Base-by-base conservation (phyloP, 108 stramenopile species). In the Fragilaria radians region DNA sequence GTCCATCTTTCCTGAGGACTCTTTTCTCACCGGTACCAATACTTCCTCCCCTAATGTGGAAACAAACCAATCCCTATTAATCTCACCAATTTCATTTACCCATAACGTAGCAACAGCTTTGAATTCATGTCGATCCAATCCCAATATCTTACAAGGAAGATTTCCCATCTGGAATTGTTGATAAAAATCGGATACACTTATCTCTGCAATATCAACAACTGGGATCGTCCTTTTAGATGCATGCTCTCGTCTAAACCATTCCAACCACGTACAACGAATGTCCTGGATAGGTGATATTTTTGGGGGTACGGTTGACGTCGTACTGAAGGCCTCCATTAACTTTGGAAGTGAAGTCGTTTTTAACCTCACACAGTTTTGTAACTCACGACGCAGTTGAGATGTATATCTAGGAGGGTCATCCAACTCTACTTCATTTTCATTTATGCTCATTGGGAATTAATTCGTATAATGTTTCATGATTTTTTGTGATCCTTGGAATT, bases 51-150 rank as follows among this genome's bases (percentile, higher is more conserved):
- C 82, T 4, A 86, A 34, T 53, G 33, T 52, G 24, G 71, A 61
- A 4, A 68, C 55, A 59, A 89, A 89, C 88, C 88, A 89, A 24
- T 78, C 33, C 1, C 52, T 61, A 48, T 76, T 71, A 19, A 73
- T 73, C 34, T 7, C 59, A 19, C 33, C 19, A 32, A 19, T 3
- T 14, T 50, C 2, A 2, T 36, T 11, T 19, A 74, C 46, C 21
- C 23, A 22, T 48, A n/a, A 53, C 46, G 1, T 49, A 9, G 30
- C 32, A 17, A n/a, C 7, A 25, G 7, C 17, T 34, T 7, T 14
- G 11, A 30, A 42, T 67, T 42, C 46, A 52, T 30, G 31, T 2
- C 31, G 5, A 33, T 46, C 19, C 60, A 65, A 19, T 32, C 19
- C 54, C 52, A 28, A 22, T 32, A 22, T 9, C 19, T 24, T 51